phyloP scores from a whole-genome alignment of 169 alveolate species.

The Plasmodium ovale region DNA sequence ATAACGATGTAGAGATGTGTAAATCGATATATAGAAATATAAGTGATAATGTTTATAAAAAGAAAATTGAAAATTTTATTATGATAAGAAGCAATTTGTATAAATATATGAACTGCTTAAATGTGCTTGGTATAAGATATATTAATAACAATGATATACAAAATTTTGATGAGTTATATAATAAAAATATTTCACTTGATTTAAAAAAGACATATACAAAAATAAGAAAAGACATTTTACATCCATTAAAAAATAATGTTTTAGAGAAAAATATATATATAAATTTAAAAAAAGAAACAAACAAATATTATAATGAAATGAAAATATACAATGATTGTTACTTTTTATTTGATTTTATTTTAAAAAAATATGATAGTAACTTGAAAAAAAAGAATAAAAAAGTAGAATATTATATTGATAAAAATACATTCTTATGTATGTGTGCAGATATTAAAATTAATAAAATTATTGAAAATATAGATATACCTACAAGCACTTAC shows the following conservation, averaged over 20 bases:
- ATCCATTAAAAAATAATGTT: conserved; percentile 69
- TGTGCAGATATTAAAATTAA: conserved; percentile 77
- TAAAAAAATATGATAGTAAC: conserved; percentile 73
- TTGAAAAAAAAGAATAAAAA: conserved; percentile 71
- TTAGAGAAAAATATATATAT: conserved; percentile 72
- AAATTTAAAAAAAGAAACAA: conserved; percentile 76
- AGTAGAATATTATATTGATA: conserved; percentile 71
- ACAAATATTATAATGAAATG: conserved; percentile 63
- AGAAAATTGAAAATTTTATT: conserved; percentile 72
- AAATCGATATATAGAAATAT: conserved; percentile 55
- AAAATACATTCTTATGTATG: conserved; percentile 74
- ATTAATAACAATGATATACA: conserved; percentile 75
- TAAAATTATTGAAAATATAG: conserved; percentile 61
- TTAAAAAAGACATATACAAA: conserved; percentile 64
- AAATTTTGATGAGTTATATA: conserved; percentile 33
- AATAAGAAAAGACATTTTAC: conserved; percentile 73
- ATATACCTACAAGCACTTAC: conserved; percentile 37
- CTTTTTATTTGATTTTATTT: conserved; percentile 49
- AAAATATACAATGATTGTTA: conserved; percentile 72
- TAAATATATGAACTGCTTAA: conserved; percentile 76
- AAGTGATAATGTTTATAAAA: conserved; percentile 72
- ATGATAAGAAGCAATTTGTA: conserved; percentile 67
- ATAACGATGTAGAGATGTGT: conserved; percentile 51
- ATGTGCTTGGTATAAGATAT: conserved; percentile 68
- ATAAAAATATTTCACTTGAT: conserved; percentile 43